phyloP scores from a whole-genome alignment of 1,139 yeast genomes.

The Meyerozyma guilliermondii region DNA sequence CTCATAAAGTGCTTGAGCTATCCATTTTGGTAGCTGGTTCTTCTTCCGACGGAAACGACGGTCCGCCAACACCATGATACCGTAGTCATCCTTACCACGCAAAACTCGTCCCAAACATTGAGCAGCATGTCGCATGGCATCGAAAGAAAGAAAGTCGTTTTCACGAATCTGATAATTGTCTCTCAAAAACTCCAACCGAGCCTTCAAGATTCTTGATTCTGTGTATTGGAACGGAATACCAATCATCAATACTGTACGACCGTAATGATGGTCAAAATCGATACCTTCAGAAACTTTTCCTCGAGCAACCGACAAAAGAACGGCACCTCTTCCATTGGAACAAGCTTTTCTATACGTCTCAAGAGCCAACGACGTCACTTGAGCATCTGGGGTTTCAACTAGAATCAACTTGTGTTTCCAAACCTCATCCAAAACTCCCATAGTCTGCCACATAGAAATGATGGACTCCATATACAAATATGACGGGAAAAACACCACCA shows the following conservation, averaged over 20 bases:
- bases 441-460: slow-evolving; percentile 96
- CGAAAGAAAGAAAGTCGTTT: slow-evolving; percentile 91
- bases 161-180: slow-evolving; percentile 91
- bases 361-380: slow-evolving; percentile 90
- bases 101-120: slow-evolving; percentile 96
- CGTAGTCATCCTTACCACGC: slow-evolving; percentile 97
- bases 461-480: slow-evolving; percentile 96
- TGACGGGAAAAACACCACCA: slow-evolving; percentile 96
- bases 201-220: slow-evolving; percentile 91
- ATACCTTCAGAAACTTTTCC: slow-evolving; percentile 98
- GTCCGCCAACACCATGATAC: slow-evolving; percentile 97
- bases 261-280: slow-evolving; percentile 98
- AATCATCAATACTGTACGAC: slow-evolving; percentile 95
- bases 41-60: slow-evolving; percentile 84
- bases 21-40: slow-evolving; percentile 93
- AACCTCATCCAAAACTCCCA: slow-evolving; percentile 97
- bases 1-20: slow-evolving; percentile 84
- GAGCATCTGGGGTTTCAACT: slow-evolving; percentile 99
- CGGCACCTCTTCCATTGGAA: slow-evolving; percentile 96
- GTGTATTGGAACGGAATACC: slow-evolving; percentile 99
- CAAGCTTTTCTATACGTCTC: slow-evolving; percentile 97
- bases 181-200: slow-evolving; percentile 86
- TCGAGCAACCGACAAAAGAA: slow-evolving; percentile 93
- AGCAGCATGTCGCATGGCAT: slow-evolving; percentile 99
- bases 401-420: slow-evolving; percentile 94